Conservation (phyloP, 345 rosid genomes). For the Pseudoturritis turrita region DNA sequence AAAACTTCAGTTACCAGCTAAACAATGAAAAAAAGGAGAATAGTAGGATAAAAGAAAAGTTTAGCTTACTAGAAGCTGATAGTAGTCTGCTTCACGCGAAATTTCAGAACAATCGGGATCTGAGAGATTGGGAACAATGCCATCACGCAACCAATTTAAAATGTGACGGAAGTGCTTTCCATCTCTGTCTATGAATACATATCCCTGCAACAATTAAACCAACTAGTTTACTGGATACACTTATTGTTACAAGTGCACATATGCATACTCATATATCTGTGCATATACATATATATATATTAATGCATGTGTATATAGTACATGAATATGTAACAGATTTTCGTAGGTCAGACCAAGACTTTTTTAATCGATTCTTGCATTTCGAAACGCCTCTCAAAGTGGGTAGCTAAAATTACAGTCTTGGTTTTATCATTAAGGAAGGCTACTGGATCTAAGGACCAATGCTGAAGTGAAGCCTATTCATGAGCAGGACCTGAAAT, state of each 20-base stretch:
- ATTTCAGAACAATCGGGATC: slow-evolving; percentile 66
- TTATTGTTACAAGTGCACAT: background rate
- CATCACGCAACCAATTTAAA: slow-evolving; percentile 94
- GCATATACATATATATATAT: background rate
- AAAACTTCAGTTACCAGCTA: background rate
- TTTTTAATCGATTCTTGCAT: background rate
- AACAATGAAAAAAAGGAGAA: background rate
- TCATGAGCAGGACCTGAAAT: background rate
- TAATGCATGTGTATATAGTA: no score
- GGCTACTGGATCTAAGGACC: background rate
- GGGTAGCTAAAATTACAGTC: background rate
- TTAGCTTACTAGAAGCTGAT: slow-evolving; percentile 70
- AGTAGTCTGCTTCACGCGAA: slow-evolving; percentile 80
- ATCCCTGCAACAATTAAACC: slow-evolving; percentile 51
- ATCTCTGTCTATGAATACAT: slow-evolving; percentile 82
- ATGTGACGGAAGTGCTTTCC: slow-evolving; percentile 85
- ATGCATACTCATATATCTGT: background rate
- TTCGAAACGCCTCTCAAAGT: background rate
- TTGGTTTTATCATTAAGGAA: background rate
- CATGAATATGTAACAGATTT: background rate
- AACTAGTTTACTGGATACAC: background rate
- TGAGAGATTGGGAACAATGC: slow-evolving; percentile 57
- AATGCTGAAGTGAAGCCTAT: background rate
- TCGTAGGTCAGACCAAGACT: background rate
- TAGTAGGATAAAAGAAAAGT: background rate